Evolutionary conservation across 805 yeast genomes (phyloP).

Genomic region (Candida tibetensis): DNA sequence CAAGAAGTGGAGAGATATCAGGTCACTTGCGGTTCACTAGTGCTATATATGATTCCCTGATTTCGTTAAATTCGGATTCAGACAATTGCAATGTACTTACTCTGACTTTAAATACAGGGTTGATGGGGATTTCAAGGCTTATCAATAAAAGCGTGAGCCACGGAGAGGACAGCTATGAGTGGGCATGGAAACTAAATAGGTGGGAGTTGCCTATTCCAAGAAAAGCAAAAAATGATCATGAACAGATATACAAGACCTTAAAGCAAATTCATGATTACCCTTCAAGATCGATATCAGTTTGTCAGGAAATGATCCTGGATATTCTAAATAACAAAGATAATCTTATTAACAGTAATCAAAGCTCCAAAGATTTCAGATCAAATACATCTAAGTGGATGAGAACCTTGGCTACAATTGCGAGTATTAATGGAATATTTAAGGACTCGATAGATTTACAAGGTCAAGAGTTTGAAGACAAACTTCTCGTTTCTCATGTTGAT

Average conservation of each 20-base stretch:
- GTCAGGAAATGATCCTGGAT: constrained; percentile 19
- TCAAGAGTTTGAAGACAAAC: constrained; percentile 6
- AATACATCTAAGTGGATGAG: constrained; percentile 18
- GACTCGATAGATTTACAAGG: background rate
- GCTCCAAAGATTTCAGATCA: constrained; percentile 15
- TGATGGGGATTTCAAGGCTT: constrained; percentile 56
- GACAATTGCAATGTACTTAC: constrained; percentile 20
- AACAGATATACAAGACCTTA: constrained; percentile 51
- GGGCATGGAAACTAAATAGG: constrained; percentile 72
- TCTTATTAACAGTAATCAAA: constrained; percentile 8
- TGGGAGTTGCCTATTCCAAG: constrained; percentile 69
- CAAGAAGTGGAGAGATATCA: constrained; percentile 21
- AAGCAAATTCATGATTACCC: constrained; percentile 44
- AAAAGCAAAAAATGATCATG: constrained; percentile 36
- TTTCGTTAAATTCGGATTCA: constrained; percentile 10
- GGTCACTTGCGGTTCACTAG: constrained; percentile 52
- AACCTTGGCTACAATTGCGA: constrained; percentile 27
- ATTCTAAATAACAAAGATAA: constrained; percentile 13
- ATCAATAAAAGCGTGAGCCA: constrained; percentile 23
- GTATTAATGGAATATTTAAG: constrained; percentile 16
- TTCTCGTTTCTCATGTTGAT: constrained; percentile 5
- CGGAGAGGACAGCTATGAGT: constrained; percentile 43
- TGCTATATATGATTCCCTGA: constrained; percentile 52
- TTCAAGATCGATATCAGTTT: constrained; percentile 8
- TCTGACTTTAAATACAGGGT: constrained; percentile 50